A percentile compares a stretch with the other conserved stretches of the same genome.
These are phyloP conservation scores for Colletotrichum siamense DNA, from an alignment of 2,329 filamentous ascomycete genomes.

Conservation along the genomic window DNA sequence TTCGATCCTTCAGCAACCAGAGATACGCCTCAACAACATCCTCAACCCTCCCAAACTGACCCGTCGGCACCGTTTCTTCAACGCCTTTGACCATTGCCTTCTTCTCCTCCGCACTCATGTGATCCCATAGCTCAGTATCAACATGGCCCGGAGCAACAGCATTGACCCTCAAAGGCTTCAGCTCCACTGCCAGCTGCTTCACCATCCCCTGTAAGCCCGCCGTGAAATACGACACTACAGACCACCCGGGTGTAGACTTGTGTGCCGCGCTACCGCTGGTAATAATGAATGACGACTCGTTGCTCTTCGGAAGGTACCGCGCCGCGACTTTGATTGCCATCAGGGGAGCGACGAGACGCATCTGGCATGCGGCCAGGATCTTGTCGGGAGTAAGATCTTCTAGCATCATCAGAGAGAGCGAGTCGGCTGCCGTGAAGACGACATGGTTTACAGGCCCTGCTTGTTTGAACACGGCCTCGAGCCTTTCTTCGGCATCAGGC, in stretches of 20 bases:
- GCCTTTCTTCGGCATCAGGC: slow-evolving; percentile 33
- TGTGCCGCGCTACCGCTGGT: slow-evolving; percentile 60
- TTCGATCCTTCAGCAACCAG: slow-evolving; percentile 9
- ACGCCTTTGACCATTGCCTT: neutral
- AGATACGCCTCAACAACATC: slow-evolving; percentile 4
- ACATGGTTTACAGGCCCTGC: slow-evolving; percentile 45
- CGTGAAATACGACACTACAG: slow-evolving; percentile 33
- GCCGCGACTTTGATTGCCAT: slow-evolving; percentile 56
- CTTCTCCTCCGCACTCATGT: neutral
- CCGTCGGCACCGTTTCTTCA: neutral
- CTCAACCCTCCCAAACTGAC: neutral
- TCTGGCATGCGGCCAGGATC: slow-evolving; percentile 38
- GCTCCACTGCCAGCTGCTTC: slow-evolving; percentile 33
- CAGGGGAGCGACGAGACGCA: slow-evolving; percentile 57
- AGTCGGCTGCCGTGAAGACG: slow-evolving; percentile 60
- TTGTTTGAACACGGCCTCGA: slow-evolving; percentile 42
- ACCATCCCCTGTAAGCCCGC: slow-evolving; percentile 29
- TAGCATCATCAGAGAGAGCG: slow-evolving; percentile 35
- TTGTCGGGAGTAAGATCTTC: slow-evolving; percentile 43
- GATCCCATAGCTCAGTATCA: slow-evolving; percentile 30
- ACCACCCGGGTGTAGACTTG: slow-evolving; percentile 58
- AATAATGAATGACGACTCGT: slow-evolving; percentile 56
- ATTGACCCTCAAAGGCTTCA: slow-evolving; percentile 32
- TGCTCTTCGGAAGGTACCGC: slow-evolving; percentile 45
- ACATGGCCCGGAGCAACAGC: slow-evolving; percentile 32